Percentiles rank a stretch among this genome's conserved stretches.
Evolutionary conservation across 768 basidiomycete genomes (phyloP).

Genomic region (Rhodosporidiobolus odoratus): DNA sequence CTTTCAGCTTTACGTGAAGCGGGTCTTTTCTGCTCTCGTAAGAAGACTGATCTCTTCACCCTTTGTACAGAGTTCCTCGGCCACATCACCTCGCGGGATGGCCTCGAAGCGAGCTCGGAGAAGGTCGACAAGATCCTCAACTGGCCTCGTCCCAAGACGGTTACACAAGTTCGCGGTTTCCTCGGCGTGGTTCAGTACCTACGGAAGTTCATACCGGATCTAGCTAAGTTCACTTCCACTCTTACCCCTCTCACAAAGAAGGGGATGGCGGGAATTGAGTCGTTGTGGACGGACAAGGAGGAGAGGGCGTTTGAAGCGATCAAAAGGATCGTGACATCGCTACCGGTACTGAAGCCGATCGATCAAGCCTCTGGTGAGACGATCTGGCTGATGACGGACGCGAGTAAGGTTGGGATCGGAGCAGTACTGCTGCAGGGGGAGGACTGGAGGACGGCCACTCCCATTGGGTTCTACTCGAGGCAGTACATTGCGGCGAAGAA

Average conservation of each 20-base stretch:
- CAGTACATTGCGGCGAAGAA: conserved; percentile 16
- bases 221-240: neutral
- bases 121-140: conserved; percentile 5
- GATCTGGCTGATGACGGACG: conserved; percentile 21
- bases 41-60: conserved; percentile 14
- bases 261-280: neutral
- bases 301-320: neutral
- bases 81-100: conserved; percentile 6
- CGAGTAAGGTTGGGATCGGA: conserved; percentile 1
- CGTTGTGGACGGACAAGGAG: neutral
- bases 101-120: conserved; percentile 3
- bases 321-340: conserved; percentile 2
- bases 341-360: neutral
- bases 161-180: conserved; percentile 6
- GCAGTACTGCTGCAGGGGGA: conserved; percentile 9
- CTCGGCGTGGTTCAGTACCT: conserved; percentile 14
- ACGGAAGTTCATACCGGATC: neutral
- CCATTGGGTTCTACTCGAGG: neutral
- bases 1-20: conserved; percentile 45
- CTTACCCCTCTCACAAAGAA: conserved; percentile 4
- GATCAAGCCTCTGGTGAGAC: neutral
- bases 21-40: conserved; percentile 42
- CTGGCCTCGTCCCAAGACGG: neutral
- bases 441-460: conserved; percentile 11
- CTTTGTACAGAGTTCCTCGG: conserved; percentile 12